Base-by-base conservation (phyloP, 257 asterid species). In the Solanum raphanifolium region DNA sequence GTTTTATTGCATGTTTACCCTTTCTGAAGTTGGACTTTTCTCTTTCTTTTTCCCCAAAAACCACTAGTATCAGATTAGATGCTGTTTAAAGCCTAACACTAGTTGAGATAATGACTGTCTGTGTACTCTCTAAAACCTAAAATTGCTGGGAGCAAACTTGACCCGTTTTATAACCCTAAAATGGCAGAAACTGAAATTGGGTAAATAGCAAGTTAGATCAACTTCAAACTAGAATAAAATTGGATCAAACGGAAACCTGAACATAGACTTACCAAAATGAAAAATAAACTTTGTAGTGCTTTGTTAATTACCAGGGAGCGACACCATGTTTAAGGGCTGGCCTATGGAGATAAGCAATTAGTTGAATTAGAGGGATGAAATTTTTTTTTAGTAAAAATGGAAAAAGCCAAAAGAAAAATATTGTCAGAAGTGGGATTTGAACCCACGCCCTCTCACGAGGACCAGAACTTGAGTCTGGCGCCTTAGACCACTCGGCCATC, bases 401-500 rank as follows among this genome's bases (percentile, higher is more conserved):
- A 16, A 48, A 48, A 48, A 16, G 0, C 13, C 34, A 3, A 32
- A 13, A 48, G 5, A 13, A 2, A 48, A 6, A 7, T 36, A 36
- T 2, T 92, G 94, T 91, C 94, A 93, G 93, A 88, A 92, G 94
- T 93, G 94, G 93, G 95, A 86, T 93, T 94, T 95, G 96, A 93
- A 94, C 98, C 96, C 96, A 95, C 95, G 96, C 96, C 96, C 95
- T 92, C 94, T 90, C 83, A 65, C 90, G 95, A 92, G 72, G 94
- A 94, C 97, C 96, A 94, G 96, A 94, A 94, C 96, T 94, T 94
- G 96, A 95, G 98, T 94, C 97, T 93, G 97, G 95, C 98, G 95
- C 98, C 95, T 94, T 95, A 93, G 96, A 94, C 98, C 98, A 94
- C 96, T 94, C 96, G 95, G 95, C 96, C 98, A 95, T 90, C 98